These are phyloP conservation scores for Eragrostis tef DNA, from an alignment of 202 grass and related monocot genomes.

Conservation along the genomic window DNA sequence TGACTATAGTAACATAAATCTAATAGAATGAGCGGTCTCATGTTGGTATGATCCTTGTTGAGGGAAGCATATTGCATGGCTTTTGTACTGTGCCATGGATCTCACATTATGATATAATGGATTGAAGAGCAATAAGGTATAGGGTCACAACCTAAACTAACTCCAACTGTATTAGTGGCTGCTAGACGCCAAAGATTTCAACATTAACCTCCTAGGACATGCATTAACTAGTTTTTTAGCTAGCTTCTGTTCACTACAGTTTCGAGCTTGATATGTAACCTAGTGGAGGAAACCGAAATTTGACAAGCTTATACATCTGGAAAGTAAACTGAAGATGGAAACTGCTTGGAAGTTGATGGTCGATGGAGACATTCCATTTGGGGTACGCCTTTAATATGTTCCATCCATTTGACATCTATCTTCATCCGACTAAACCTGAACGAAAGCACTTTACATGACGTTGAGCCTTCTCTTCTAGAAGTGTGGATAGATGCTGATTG, in stretches of 20 bases:
- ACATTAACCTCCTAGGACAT: not conserved
- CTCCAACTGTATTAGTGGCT: slow-evolving; percentile 1
- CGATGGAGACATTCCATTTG: slow-evolving; percentile 1
- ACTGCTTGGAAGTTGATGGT: slow-evolving; percentile 1
- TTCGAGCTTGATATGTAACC: slow-evolving; percentile 8
- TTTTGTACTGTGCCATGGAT: slow-evolving; percentile 1
- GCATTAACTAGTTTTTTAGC: not conserved
- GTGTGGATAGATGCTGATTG: not conserved
- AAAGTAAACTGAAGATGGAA: not conserved
- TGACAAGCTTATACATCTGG: not conserved
- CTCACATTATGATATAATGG: slow-evolving; percentile 12
- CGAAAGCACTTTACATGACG: not conserved
- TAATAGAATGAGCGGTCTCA: not conserved
- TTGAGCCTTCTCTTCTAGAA: not conserved
- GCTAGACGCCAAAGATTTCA: not conserved
- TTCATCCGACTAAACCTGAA: slow-evolving; percentile 30
- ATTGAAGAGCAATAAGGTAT: not conserved
- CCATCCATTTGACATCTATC: slow-evolving; percentile 10
- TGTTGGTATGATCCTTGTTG: slow-evolving; percentile 3
- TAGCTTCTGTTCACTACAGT: slow-evolving; percentile 1
- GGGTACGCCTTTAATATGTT: not conserved
- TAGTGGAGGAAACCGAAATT: slow-evolving; percentile 3
- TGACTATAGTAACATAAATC: slow-evolving; percentile 2
- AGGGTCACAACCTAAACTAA: not conserved
- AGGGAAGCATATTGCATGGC: not conserved